Conservation (phyloP, 2,329 filamentous ascomycete species). For the Tothia fuscella region DNA sequence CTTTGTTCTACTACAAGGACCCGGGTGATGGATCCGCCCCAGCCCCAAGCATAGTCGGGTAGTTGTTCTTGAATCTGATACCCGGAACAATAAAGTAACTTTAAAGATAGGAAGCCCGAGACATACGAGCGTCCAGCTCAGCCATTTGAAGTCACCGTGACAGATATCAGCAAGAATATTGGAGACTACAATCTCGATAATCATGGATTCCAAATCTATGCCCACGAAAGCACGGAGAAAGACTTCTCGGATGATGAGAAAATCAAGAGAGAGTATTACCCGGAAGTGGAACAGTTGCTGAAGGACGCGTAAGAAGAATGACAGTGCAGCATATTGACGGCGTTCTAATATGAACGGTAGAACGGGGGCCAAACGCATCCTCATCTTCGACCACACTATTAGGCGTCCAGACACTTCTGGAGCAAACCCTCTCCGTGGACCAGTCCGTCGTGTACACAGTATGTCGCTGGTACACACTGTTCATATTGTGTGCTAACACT, state of each 20-base stretch:
- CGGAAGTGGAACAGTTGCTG: slow-evolving; percentile 9
- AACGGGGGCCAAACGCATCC: slow-evolving; percentile 7
- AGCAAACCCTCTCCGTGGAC: not conserved
- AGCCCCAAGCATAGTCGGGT: slow-evolving; percentile 13
- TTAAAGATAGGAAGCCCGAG: not conserved
- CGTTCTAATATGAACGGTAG: not conserved
- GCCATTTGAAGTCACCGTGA: slow-evolving; percentile 3
- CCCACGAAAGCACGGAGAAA: not conserved
- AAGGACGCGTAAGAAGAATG: slow-evolving; percentile 9
- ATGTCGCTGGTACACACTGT: too few relatives aligned
- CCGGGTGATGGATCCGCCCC: slow-evolving; percentile 17
- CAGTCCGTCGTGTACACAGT: slow-evolving; percentile 5
- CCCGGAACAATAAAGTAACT: not conserved
- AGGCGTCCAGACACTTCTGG: not conserved
- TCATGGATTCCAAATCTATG: slow-evolving; percentile 7
- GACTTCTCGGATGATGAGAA: slow-evolving; percentile 9
- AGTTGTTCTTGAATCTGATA: not conserved
- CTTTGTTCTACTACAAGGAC: slow-evolving; percentile 16
- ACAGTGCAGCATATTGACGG: not conserved
- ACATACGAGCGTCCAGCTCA: not conserved
- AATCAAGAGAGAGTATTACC: slow-evolving; percentile 10
- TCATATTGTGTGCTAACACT: too few relatives aligned
- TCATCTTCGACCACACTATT: slow-evolving; percentile 10
- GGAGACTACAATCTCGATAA: slow-evolving; percentile 7
- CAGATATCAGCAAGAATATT: slow-evolving; percentile 5